Base-by-base conservation (phyloP, 495 filamentous ascomycete species). In the Penicillium roqueforti region DNA sequence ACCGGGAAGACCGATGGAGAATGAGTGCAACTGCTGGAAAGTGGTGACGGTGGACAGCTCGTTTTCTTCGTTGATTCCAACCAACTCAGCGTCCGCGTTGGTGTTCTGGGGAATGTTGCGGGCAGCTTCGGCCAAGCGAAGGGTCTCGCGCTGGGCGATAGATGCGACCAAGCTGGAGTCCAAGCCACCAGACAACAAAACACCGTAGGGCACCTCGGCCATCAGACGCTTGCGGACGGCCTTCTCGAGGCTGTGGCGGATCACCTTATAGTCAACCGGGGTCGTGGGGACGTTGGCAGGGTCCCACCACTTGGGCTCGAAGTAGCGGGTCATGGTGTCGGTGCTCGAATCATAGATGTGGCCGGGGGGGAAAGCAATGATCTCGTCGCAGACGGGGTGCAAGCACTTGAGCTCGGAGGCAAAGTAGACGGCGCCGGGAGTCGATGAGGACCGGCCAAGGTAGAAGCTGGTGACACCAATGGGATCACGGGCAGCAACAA, bases 391-490 rank as follows among this genome's bases (percentile, higher is more conserved):
- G 43, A 97, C 91, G 11, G 90, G 85, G 69, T 91, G 83, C 61
- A 98, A 74, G 61, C 84, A 95, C 76, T 98, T 98, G 61, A 98
- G 75, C 77, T 98, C 93, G 5, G 92, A 97, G 58, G 91, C 93
- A 69, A 97, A 98, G 82, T 88, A 98, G 32, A 92, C 86, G 7
- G 93, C 82, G 43, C 81, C 85, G 32, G 92, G 93, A 38, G 91
- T 87, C 63, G 81, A 65, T 47, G 86, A 91, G 25, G 88, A 92
- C 76, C 87, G 87, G 51, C 93, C 93, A 63, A 95, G 87, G 77
- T 97, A 98, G 70, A 98, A 91, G 60, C 88, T 96, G 47, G 92
- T 97, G 71, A 98, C 87, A 72, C 93, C 93, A 58, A 98, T 96
- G 38, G 93, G 93, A 69, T 98, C 93, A 65, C 93, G 84, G 37